Percentiles rank a stretch among this genome's conserved stretches.
These are phyloP conservation scores for Selaginella moellendorffii DNA, from an alignment of 75 land plant species.

Conservation along the genomic window DNA sequence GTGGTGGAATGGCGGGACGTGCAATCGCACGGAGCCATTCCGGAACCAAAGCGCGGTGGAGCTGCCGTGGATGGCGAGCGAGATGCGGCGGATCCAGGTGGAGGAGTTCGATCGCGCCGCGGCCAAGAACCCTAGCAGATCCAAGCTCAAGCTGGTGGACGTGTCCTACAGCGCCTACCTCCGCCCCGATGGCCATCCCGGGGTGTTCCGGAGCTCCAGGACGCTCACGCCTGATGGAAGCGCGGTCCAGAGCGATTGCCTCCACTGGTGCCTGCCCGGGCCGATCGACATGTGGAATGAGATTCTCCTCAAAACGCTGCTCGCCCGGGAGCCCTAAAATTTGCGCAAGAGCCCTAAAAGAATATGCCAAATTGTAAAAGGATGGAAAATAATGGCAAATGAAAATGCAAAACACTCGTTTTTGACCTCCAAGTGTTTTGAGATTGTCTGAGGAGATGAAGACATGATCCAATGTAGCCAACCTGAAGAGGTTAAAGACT, in stretches of 20 bases:
- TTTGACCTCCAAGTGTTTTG: too few species aligned
- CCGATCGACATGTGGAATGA: constrained; percentile 66
- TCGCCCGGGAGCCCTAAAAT: too few species aligned
- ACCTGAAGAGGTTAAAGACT: too few species aligned
- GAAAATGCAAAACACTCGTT: too few species aligned
- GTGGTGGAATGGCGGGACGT: constrained; percentile 54
- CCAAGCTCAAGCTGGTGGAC: constrained; percentile 37
- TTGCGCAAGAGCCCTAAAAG: too few species aligned
- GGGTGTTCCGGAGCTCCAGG: constrained; percentile 29
- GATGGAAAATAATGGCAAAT: too few species aligned
- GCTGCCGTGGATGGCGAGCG: constrained; percentile 9
- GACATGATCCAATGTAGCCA: too few species aligned
- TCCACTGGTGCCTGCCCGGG: constrained; percentile 76
- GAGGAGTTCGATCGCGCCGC: constrained; percentile 1
- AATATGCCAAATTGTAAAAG: too few species aligned
- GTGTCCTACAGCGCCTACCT: constrained; percentile 39
- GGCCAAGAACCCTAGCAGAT: background rate
- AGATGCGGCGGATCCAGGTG: background rate
- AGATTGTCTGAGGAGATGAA: too few species aligned
- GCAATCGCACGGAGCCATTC: constrained; percentile 40
- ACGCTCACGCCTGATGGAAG: constrained; percentile 6
- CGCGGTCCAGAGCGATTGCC: constrained; percentile 39
- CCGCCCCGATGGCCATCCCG: constrained; percentile 52
- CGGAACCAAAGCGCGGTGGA: background rate
- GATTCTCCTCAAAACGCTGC: constrained; percentile 33